phyloP scores from a whole-genome alignment of 169 alveolate genomes.

The Plasmodium relictum region DNA sequence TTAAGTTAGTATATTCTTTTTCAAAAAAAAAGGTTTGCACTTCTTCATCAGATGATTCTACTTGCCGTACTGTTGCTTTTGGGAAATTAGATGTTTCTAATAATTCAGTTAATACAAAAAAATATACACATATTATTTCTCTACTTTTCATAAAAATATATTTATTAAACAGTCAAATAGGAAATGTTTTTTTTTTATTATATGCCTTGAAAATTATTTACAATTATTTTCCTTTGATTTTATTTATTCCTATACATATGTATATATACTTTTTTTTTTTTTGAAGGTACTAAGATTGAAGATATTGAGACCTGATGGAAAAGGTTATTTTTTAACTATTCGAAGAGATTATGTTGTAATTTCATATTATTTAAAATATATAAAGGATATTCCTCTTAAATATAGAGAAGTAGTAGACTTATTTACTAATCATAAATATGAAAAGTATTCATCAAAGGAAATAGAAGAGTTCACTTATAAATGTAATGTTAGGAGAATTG shows the following conservation, averaged over 20 bases:
- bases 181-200: neutral
- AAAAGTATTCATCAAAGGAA: constrained; percentile 24
- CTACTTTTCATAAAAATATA: neutral
- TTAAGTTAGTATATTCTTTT: constrained; percentile 47
- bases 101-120: constrained; percentile 51
- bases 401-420: constrained; percentile 65
- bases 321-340: constrained; percentile 67
- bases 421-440: constrained; percentile 48
- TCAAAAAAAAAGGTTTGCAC: constrained; percentile 69
- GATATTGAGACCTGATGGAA: constrained; percentile 49
- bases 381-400: constrained; percentile 57
- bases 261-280: neutral
- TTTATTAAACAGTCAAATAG: neutral
- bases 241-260: no score
- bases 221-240: neutral
- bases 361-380: constrained; percentile 54
- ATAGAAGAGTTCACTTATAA: constrained; percentile 15
- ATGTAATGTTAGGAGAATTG: constrained; percentile 43
- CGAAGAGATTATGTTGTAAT: constrained; percentile 73
- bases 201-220: neutral
- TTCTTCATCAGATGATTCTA: constrained; percentile 52
- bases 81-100: constrained; percentile 72
- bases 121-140: neutral
- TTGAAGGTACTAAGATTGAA: constrained; percentile 56
- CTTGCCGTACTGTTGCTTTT: constrained; percentile 47